These are phyloP conservation scores for Colletotrichum sp. DNA, from an alignment of 2,329 filamentous ascomycete species.

Conservation along the genomic window DNA sequence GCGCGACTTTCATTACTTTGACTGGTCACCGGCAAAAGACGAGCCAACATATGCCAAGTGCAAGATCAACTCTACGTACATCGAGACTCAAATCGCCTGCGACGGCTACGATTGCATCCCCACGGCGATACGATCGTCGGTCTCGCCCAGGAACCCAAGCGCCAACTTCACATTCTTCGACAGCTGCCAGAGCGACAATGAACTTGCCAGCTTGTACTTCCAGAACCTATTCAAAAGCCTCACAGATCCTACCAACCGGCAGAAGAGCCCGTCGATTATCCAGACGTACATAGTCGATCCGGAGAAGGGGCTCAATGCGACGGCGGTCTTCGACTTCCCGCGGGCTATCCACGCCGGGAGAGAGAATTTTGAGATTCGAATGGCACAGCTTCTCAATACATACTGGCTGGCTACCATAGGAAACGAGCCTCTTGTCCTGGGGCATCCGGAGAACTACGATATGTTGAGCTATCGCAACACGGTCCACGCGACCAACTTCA, in stretches of 20 bases:
- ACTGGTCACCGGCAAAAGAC: neutral
- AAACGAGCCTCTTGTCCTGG: neutral
- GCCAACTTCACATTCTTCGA: neutral
- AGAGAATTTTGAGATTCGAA: neutral
- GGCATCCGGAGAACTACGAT: neutral
- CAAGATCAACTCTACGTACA: neutral
- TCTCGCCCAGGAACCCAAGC: neutral
- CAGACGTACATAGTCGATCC: neutral
- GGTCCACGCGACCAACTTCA: neutral
- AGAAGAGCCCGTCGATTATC: neutral
- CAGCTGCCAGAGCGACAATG: neutral
- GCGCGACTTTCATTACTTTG: neutral
- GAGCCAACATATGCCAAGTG: neutral
- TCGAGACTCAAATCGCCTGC: neutral
- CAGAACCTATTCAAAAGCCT: neutral
- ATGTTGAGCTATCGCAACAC: neutral
- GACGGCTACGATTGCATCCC: neutral
- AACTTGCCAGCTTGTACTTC: neutral
- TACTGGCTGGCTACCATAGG: neutral
- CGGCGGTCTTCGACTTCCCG: neutral
- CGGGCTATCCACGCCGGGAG: neutral
- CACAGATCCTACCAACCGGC: neutral
- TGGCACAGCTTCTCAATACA: neutral
- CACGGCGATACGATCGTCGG: neutral
- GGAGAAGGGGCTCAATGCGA: neutral